These are phyloP conservation scores for Globisporangium nagaii DNA, from an alignment of 352 stramenopile genomes.

Conservation along the genomic window DNA sequence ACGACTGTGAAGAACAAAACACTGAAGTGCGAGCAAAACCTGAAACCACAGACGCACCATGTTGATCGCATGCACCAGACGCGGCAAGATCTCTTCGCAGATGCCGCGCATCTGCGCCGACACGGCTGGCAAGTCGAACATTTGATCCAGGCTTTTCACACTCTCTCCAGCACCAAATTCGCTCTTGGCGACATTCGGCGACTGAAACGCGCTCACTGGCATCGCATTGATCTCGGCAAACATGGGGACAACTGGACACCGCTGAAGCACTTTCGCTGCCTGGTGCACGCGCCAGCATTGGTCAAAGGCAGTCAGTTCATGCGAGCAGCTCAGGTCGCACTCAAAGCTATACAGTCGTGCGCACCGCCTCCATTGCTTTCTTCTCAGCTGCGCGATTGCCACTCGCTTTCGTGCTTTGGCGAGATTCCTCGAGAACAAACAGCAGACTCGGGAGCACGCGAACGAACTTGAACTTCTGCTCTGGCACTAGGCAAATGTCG, in stretches of 20 bases:
- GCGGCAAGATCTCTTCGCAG: slow-evolving; percentile 29
- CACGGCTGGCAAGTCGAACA: slow-evolving; percentile 23
- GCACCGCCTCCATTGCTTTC: slow-evolving; percentile 52
- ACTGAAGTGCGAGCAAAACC: no score
- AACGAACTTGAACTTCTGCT: slow-evolving; percentile 47
- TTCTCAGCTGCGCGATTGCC: slow-evolving; percentile 31
- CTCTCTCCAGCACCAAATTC: not conserved
- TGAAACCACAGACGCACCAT: slow-evolving; percentile 16
- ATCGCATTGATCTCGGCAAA: slow-evolving; percentile 45
- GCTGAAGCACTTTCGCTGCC: slow-evolving; percentile 33
- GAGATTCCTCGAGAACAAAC: slow-evolving; percentile 34
- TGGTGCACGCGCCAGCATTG: slow-evolving; percentile 4
- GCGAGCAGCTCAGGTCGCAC: not conserved
- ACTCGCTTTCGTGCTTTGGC: slow-evolving; percentile 14
- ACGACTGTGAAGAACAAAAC: no score
- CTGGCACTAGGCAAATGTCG: slow-evolving; percentile 23
- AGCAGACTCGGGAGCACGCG: slow-evolving; percentile 41
- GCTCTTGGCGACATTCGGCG: slow-evolving; percentile 16
- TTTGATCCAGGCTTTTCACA: slow-evolving; percentile 18
- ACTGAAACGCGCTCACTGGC: slow-evolving; percentile 17
- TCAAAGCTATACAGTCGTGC: slow-evolving; percentile 5
- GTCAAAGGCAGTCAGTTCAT: no score
- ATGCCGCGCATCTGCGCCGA: slow-evolving; percentile 21
- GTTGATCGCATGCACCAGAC: slow-evolving; percentile 35
- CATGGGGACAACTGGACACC: slow-evolving; percentile 45